Evolutionary conservation across 208 protist genomes (phyloP).

Genomic region (Hexamita inflata): DNA sequence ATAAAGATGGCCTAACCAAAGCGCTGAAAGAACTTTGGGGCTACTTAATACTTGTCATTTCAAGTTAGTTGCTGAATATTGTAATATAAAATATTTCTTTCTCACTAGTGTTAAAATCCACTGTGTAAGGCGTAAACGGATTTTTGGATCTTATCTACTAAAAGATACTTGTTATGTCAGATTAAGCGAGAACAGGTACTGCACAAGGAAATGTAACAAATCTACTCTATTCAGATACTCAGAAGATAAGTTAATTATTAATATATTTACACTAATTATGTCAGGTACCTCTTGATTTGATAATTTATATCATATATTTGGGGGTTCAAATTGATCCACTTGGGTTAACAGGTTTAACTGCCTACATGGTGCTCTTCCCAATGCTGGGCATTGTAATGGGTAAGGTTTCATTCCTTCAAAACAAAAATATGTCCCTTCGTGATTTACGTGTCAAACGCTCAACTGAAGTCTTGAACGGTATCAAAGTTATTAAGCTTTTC

Average conservation of each 20-base stretch:
- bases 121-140: too few relatives aligned
- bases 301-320: conserved; percentile 43
- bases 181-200: background rate
- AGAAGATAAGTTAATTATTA: conserved; percentile 33
- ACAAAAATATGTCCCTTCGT: conserved; percentile 9
- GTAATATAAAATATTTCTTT: too few relatives aligned
- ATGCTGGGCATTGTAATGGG: conserved; percentile 35
- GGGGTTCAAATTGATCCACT: conserved; percentile 38
- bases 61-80: too few relatives aligned
- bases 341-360: conserved; percentile 42
- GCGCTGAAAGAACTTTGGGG: too few relatives aligned
- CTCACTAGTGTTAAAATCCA: too few relatives aligned
- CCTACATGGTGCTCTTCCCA: conserved; percentile 48
- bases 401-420: background rate
- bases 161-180: conserved; percentile 4
- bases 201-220: conserved; percentile 54
- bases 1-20: too few relatives aligned
- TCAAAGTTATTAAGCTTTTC: conserved; percentile 55
- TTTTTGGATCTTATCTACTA: conserved; percentile 1
- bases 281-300: conserved; percentile 46
- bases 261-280: conserved; percentile 35
- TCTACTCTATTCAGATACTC: conserved; percentile 45
- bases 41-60: too few relatives aligned
- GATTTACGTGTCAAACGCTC: conserved; percentile 49
- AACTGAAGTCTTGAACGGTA: conserved; percentile 50